Evolutionary conservation across 1,284 basidiomycete genomes (phyloP).

Genomic region (Austroboletus novae-zelandiae): DNA sequence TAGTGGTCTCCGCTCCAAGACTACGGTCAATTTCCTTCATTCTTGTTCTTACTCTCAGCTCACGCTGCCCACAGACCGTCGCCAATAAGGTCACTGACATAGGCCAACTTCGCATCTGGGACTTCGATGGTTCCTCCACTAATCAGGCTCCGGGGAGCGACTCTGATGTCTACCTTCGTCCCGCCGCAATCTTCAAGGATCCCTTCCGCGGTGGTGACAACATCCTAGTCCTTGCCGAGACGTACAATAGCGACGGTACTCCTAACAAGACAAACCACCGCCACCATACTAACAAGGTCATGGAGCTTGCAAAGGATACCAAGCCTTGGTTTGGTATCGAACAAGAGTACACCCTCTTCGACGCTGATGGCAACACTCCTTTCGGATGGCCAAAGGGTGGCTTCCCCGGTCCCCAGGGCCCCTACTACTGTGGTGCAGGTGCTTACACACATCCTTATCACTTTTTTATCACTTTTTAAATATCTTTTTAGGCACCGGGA

Average conservation of each 20-base stretch:
- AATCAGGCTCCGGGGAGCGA: slow-evolving; percentile 93
- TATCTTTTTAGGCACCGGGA: slow-evolving; percentile 72
- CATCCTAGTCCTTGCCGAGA: slow-evolving; percentile 95
- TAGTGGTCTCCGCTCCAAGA: slow-evolving; percentile 90
- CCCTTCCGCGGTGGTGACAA: slow-evolving; percentile 99
- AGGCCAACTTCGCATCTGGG: slow-evolving; percentile 91
- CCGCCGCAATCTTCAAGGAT: slow-evolving; percentile 97
- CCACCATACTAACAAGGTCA: slow-evolving; percentile 86
- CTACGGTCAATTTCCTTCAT: slow-evolving; percentile 55
- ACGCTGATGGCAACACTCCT: slow-evolving; percentile 84
- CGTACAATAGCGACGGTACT: slow-evolving; percentile 98
- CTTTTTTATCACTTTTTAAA: slow-evolving; percentile 14
- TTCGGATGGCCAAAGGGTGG: slow-evolving; percentile 98
- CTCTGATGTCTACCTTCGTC: slow-evolving; percentile 98
- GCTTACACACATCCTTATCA: slow-evolving; percentile 11
- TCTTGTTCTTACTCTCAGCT: slow-evolving; percentile 2
- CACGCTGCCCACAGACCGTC: slow-evolving; percentile 58
- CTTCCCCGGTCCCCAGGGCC: slow-evolving; percentile 99
- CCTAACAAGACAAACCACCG: slow-evolving; percentile 98
- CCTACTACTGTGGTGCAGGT: slow-evolving; percentile 99
- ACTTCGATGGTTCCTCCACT: slow-evolving; percentile 98
- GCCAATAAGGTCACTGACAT: slow-evolving; percentile 83
- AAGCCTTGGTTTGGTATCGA: slow-evolving; percentile 98
- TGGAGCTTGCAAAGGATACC: slow-evolving; percentile 83
- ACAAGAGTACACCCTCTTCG: slow-evolving; percentile 99